Conservation (phyloP, 2,329 filamentous ascomycete species). For the Hymenoscyphus linearis region DNA sequence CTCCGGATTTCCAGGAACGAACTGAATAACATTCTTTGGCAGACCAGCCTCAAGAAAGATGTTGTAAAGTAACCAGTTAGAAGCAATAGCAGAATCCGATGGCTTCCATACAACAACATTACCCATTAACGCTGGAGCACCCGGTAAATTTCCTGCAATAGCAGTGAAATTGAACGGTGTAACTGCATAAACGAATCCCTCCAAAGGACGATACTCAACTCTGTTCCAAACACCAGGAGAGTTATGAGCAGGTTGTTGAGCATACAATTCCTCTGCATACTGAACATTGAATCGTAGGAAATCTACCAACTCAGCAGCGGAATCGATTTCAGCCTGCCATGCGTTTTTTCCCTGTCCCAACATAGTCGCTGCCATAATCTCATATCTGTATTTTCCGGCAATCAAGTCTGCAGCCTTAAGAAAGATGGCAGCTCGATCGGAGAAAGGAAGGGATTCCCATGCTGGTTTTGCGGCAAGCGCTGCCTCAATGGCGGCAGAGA, state of each 20-base stretch:
- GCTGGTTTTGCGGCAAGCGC: constrained; percentile 79
- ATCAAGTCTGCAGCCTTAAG: constrained; percentile 93
- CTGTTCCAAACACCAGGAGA: constrained; percentile 85
- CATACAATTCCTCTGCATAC: constrained; percentile 87
- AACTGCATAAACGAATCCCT: constrained; percentile 93
- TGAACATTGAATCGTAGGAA: constrained; percentile 93
- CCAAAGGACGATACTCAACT: constrained; percentile 80
- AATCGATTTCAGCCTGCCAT: constrained; percentile 98
- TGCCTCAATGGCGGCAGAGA: constrained; percentile 73
- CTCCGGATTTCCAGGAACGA: constrained; percentile 82
- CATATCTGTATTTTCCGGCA: constrained; percentile 88
- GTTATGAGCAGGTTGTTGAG: constrained; percentile 80
- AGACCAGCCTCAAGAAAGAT: constrained; percentile 89
- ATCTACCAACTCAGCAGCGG: constrained; percentile 86
- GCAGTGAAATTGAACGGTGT: constrained; percentile 97
- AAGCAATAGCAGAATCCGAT: constrained; percentile 82
- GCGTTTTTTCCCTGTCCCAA: constrained; percentile 96
- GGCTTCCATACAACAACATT: constrained; percentile 98
- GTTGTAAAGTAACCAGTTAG: constrained; percentile 84
- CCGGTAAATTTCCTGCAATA: constrained; percentile 81
- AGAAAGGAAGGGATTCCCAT: constrained; percentile 84
- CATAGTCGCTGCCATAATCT: constrained; percentile 95
- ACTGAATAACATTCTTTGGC: constrained; percentile 86
- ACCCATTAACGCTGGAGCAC: constrained; percentile 79
- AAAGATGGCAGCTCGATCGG: constrained; percentile 88